Evolutionary conservation across 139 green algal species (phyloP).

Genomic region (Pseudopediastrum boryanum): DNA sequence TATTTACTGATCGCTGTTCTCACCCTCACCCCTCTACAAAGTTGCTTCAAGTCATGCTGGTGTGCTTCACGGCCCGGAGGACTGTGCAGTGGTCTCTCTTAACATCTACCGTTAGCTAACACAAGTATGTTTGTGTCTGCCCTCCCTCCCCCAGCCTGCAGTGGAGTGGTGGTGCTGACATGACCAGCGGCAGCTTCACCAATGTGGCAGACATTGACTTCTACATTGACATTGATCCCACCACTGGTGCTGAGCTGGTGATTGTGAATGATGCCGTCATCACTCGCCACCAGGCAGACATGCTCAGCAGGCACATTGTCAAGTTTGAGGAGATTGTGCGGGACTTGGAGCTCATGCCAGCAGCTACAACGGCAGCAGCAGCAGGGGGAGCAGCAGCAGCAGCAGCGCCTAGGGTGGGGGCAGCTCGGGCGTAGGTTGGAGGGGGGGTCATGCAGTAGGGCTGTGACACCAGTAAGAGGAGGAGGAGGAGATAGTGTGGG

Average conservation of each 20-base stretch:
- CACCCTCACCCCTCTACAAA: neutral
- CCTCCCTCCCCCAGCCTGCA: constrained; percentile 24
- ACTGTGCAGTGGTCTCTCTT: too few relatives aligned
- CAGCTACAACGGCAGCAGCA: neutral
- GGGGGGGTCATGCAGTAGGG: too few relatives aligned
- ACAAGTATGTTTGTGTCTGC: neutral
- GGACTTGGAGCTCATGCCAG: constrained; percentile 58
- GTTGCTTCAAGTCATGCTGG: neutral
- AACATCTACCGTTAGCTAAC: too few relatives aligned
- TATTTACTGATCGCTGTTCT: too few relatives aligned
- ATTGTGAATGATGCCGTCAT: constrained; percentile 59
- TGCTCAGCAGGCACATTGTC: constrained; percentile 52
- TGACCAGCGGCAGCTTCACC: constrained; percentile 40
- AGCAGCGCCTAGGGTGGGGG: too few relatives aligned
- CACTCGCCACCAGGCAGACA: constrained; percentile 45
- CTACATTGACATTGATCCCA: constrained; percentile 73
- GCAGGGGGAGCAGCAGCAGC: neutral
- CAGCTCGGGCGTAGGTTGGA: too few relatives aligned
- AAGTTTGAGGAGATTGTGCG: constrained; percentile 74
- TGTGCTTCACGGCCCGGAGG: too few relatives aligned
- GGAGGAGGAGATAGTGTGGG: too few relatives aligned
- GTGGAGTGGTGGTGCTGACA: constrained; percentile 48
- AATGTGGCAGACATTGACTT: constrained; percentile 78
- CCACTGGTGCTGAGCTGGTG: constrained; percentile 72
- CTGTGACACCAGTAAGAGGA: too few relatives aligned